Percentiles rank a stretch among this genome's conserved stretches.
phyloP scores from a whole-genome alignment of 2,329 filamentous ascomycete species.

The Fusarium mexicanum region DNA sequence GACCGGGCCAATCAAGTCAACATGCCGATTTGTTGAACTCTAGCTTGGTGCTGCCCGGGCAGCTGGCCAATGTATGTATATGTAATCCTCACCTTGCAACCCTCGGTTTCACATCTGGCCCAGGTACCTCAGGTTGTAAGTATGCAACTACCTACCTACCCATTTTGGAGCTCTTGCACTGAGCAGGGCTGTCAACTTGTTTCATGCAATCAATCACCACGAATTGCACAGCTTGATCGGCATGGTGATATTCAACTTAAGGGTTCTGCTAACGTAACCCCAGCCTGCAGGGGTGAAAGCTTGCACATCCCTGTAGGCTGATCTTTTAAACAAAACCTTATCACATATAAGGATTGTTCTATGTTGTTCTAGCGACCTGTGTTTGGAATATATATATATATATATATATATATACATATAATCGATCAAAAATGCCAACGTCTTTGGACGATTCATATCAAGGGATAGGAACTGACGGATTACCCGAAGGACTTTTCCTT shows the following conservation, averaged over 20 bases:
- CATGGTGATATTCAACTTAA: neutral
- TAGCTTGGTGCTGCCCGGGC: neutral
- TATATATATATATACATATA: neutral
- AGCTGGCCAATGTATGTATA: neutral
- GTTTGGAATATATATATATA: neutral
- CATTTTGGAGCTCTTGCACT: neutral
- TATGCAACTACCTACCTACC: too few relatives aligned
- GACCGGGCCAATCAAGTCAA: neutral
- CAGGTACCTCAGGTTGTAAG: neutral
- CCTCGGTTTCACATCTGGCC: neutral
- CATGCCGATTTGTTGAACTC: neutral
- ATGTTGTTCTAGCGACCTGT: neutral
- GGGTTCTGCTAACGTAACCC: neutral
- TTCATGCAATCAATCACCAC: neutral
- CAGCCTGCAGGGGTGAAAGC: neutral
- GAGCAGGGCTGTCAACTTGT: neutral
- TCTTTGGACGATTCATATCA: neutral
- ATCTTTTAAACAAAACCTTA: slow-evolving; percentile 6
- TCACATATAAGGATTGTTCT: neutral
- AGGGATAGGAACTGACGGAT: neutral
- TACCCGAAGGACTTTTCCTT: neutral
- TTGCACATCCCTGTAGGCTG: neutral
- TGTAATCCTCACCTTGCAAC: slow-evolving; percentile 1
- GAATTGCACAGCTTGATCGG: neutral
- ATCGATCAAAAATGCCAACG: neutral